A percentile compares a stretch with the other conserved stretches of the same genome.
Conservation (phyloP, 345 rosid species). For the Arabis alpina region DNA sequence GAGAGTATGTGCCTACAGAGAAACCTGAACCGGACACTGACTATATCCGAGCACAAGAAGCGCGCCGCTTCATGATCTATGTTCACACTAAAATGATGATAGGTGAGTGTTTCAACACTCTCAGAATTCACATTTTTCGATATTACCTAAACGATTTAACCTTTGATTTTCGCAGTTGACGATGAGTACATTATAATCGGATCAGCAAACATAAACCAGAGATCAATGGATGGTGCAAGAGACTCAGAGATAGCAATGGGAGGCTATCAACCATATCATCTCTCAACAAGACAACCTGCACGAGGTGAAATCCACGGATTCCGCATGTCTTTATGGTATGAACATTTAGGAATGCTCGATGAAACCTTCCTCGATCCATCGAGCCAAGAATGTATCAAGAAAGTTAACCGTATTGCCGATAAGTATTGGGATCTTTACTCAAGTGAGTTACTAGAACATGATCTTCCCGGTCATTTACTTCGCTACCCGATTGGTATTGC, state of each 20-base stretch:
- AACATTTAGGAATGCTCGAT: slow-evolving; percentile 93
- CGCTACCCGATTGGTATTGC: slow-evolving; percentile 77
- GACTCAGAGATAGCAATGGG: slow-evolving; percentile 99
- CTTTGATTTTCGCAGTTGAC: slow-evolving; percentile 61
- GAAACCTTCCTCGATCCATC: slow-evolving; percentile 80
- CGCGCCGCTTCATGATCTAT: slow-evolving; percentile 97
- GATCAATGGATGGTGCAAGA: slow-evolving; percentile 98
- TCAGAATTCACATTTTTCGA: not conserved
- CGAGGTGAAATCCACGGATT: slow-evolving; percentile 95
- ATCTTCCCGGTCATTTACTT: slow-evolving; percentile 91
- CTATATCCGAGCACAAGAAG: slow-evolving; percentile 85
- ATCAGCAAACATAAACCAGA: slow-evolving; percentile 97
- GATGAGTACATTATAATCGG: slow-evolving; percentile 96
- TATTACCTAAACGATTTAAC: slow-evolving; percentile 10
- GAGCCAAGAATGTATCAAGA: slow-evolving; percentile 61
- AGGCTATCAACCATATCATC: slow-evolving; percentile 88
- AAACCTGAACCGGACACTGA: slow-evolving; percentile 87
- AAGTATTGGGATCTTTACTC: slow-evolving; percentile 93
- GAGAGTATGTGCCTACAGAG: slow-evolving; percentile 89
- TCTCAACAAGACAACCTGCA: slow-evolving; percentile 74
- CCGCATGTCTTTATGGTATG: slow-evolving; percentile 95
- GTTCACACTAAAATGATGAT: slow-evolving; percentile 99
- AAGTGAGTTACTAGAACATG: slow-evolving; percentile 71
- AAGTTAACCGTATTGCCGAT: slow-evolving; percentile 80
- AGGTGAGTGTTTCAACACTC: slow-evolving; percentile 49